Percentiles rank a stretch among this genome's conserved stretches.
These are phyloP conservation scores for Thalassiosira ordinaria DNA, from an alignment of 352 stramenopile genomes.

Conservation along the genomic window DNA sequence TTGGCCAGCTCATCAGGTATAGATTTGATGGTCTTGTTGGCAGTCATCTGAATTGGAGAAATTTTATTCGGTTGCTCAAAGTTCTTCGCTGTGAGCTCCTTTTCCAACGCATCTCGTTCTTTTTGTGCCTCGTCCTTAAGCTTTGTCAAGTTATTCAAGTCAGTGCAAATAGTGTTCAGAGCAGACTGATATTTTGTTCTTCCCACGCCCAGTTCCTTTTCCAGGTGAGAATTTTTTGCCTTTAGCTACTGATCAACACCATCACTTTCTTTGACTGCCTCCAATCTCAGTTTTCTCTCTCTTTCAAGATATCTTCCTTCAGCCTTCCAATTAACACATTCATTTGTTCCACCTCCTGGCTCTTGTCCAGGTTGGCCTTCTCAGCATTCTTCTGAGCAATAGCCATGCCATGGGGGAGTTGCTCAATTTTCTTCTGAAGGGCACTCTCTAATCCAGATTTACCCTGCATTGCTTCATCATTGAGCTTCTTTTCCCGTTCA, in stretches of 20 bases:
- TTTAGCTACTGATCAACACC: constrained; percentile 22
- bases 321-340: constrained; percentile 27
- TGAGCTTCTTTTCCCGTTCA: constrained; percentile 28
- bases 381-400: constrained; percentile 36
- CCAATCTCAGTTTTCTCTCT: constrained; percentile 20
- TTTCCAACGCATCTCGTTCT: constrained; percentile 33
- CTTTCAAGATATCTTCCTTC: constrained; percentile 10
- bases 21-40: constrained; percentile 31
- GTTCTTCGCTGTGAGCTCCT: constrained; percentile 25
- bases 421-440: constrained; percentile 40
- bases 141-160: constrained; percentile 34
- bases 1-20: constrained; percentile 22
- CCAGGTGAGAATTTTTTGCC: constrained; percentile 38
- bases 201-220: constrained; percentile 25
- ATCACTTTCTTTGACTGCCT: constrained; percentile 21
- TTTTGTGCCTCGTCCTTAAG: constrained; percentile 39
- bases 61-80: constrained; percentile 35
- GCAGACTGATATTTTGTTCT: constrained; percentile 9
- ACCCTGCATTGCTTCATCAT: constrained; percentile 32
- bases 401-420: constrained; percentile 37
- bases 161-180: constrained; percentile 30
- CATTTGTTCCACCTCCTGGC: constrained; percentile 27
- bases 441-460: constrained; percentile 40
- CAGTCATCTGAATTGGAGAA: constrained; percentile 9
- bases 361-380: constrained; percentile 19